Evolutionary conservation across 1,284 basidiomycete species (phyloP), one percentile per base, ranked within the genome.

Genomic region (Puccinia brachypodii): DNA sequence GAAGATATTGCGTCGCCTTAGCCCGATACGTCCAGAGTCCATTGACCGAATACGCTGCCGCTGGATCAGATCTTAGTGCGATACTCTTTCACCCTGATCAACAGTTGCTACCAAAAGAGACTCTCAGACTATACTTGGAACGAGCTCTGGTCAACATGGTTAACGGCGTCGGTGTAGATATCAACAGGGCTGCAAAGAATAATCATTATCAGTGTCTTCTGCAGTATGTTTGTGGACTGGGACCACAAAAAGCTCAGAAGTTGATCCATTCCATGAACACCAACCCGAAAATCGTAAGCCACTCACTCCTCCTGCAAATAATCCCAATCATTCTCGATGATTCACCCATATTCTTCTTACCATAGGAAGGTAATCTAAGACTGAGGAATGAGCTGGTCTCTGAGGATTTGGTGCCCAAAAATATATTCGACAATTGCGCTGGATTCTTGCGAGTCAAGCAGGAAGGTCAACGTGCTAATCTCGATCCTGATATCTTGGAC

Each of bases 1-100:
- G 92, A 25, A 93, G 94, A 86, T 99, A 98, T 86, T 98, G 96
- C 84, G 90, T 99, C 68, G 98, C 94, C 72, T 88, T 99, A 83
- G 96, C 96, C 58, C 91, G 97, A 80, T 99, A 97, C 86, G 90
- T 91, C 13, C 97, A 99, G 87, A 96, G 92, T 85, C 97, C 97
- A 0, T 88, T 99, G 84, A 96, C 94, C 85, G 96, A 97, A 86
- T 96, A 93, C 86, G 93, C 93, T 31, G 93, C 95, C 0, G 88
- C 98, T 53, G 94, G 94, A 9, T 50, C 69, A 16, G 94, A 96
- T 87, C 90, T 98, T 78, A 88, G 91, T 14, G 91, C 93, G 3
- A 91, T 96, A 82, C 90, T 91, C 0, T 93, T 94, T 84, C 91
- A 93, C 83, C 92, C 94, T 64, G 91, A 95, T 82, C 94, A 96